These are phyloP conservation scores for Ogataea populi-albae DNA, from an alignment of 805 yeast genomes.

Conservation along the genomic window DNA sequence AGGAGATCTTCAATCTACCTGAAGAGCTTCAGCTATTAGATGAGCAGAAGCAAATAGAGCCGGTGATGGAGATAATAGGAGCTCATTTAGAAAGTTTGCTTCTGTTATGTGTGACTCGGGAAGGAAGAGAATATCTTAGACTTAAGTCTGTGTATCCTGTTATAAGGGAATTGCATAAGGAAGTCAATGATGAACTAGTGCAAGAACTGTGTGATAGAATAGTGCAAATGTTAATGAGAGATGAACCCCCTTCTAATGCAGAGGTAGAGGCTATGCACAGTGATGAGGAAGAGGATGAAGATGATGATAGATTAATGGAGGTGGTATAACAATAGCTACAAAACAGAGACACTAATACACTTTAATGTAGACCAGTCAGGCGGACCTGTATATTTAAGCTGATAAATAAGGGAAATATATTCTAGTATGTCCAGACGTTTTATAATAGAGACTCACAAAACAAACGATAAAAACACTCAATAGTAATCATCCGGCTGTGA, in stretches of 20 bases:
- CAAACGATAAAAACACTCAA: too few species aligned
- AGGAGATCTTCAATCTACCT: slow-evolving; percentile 84
- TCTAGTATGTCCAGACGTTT: slow-evolving; percentile 1
- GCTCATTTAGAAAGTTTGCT: slow-evolving; percentile 79
- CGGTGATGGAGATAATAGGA: slow-evolving; percentile 57
- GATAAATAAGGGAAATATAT: neutral
- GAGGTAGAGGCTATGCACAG: slow-evolving; percentile 46
- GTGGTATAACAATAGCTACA: slow-evolving; percentile 34
- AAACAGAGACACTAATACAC: neutral
- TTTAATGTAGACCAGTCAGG: too few species aligned
- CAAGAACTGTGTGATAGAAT: slow-evolving; percentile 74
- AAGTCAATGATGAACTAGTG: slow-evolving; percentile 39
- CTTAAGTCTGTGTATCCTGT: slow-evolving; percentile 81
- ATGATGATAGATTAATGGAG: slow-evolving; percentile 52
- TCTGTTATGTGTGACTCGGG: slow-evolving; percentile 71
- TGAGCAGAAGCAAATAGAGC: slow-evolving; percentile 74
- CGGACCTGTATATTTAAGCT: neutral
- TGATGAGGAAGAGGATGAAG: slow-evolving; percentile 47
- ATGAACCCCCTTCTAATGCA: slow-evolving; percentile 56
- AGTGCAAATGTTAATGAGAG: slow-evolving; percentile 91
- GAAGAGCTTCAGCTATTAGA: slow-evolving; percentile 81
- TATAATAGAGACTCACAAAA: too few species aligned
- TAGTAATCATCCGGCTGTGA: too few species aligned
- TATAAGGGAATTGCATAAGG: slow-evolving; percentile 81
- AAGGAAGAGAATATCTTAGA: slow-evolving; percentile 73